Evolutionary conservation across 148 eudicot species (phyloP).

Genomic region (Silene uniflora): DNA sequence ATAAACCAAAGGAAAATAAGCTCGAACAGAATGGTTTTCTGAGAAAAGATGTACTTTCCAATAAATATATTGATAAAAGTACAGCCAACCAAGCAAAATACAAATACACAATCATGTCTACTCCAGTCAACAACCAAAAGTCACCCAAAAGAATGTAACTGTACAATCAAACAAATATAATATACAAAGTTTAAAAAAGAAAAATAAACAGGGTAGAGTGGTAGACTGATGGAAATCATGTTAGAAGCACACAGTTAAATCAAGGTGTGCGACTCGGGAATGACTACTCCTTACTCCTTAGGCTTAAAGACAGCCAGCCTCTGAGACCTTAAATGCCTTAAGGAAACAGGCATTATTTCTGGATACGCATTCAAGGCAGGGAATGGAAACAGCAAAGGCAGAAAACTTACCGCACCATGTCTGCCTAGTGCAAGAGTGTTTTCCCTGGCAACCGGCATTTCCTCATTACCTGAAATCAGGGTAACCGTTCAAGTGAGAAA

Average conservation of each 20-base stretch:
- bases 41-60: conserved; percentile 1
- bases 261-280: conserved; percentile 22
- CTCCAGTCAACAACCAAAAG: conserved; percentile 28
- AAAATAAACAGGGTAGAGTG: conserved; percentile 22
- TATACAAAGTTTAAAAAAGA: conserved; percentile 30
- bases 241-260: conserved; percentile 15
- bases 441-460: conserved; percentile 99
- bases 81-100: conserved; percentile 12
- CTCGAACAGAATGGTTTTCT: background rate
- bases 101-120: conserved; percentile 23
- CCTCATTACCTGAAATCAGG: conserved; percentile 54
- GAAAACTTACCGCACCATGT: conserved; percentile 76
- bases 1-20: background rate
- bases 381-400: background rate
- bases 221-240: conserved; percentile 21
- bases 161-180: conserved; percentile 57
- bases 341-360: background rate
- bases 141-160: conserved; percentile 53
- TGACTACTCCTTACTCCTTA: conserved; percentile 31
- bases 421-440: conserved; percentile 72
- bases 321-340: conserved; percentile 54
- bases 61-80: conserved; percentile 9
- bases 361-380: too few relatives aligned
- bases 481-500: background rate
- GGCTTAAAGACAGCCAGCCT: conserved; percentile 61